These are phyloP conservation scores for Candida hungchunana DNA, from an alignment of 805 yeast species.

Conservation along the genomic window DNA sequence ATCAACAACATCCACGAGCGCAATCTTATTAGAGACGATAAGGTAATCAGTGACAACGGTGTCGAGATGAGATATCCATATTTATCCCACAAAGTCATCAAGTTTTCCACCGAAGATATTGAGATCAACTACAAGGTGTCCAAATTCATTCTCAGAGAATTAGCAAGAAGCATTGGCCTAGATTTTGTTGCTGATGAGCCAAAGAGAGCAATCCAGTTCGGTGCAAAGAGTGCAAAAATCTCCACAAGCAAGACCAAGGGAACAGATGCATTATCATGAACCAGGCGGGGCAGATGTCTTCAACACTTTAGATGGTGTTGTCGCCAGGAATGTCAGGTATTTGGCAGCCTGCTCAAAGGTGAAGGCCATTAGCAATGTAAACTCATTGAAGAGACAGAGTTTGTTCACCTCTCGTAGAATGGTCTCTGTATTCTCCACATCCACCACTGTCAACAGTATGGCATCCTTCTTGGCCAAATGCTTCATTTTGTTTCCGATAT, in stretches of 20 bases:
- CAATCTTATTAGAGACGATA: constrained; percentile 88
- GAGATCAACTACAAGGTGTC: constrained; percentile 46
- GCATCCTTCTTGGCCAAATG: constrained; percentile 38
- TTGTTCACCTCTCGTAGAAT: constrained; percentile 37
- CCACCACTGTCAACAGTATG: constrained; percentile 60
- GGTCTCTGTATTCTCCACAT: constrained; percentile 53
- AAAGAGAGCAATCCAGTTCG: constrained; percentile 95
- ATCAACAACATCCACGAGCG: constrained; percentile 70
- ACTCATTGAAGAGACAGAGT: constrained; percentile 36
- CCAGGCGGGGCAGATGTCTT: constrained; percentile 2
- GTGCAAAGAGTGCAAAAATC: constrained; percentile 93
- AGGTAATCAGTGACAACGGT: constrained; percentile 82
- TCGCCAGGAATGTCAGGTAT: constrained; percentile 32
- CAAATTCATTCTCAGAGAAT: constrained; percentile 56
- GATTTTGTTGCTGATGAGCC: constrained; percentile 63
- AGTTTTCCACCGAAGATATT: constrained; percentile 40
- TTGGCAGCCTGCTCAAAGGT: constrained; percentile 52
- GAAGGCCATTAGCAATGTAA: constrained; percentile 38
- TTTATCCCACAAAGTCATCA: constrained; percentile 59
- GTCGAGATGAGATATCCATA: constrained; percentile 89
- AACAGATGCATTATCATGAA: constrained; percentile 43
- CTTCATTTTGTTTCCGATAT: constrained; percentile 54
- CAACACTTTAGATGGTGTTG: constrained; percentile 7
- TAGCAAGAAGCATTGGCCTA: constrained; percentile 53
- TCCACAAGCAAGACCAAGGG: constrained; percentile 77